Base-by-base conservation (phyloP, 2,329 filamentous ascomycete genomes). In the Penicillium palitans region DNA sequence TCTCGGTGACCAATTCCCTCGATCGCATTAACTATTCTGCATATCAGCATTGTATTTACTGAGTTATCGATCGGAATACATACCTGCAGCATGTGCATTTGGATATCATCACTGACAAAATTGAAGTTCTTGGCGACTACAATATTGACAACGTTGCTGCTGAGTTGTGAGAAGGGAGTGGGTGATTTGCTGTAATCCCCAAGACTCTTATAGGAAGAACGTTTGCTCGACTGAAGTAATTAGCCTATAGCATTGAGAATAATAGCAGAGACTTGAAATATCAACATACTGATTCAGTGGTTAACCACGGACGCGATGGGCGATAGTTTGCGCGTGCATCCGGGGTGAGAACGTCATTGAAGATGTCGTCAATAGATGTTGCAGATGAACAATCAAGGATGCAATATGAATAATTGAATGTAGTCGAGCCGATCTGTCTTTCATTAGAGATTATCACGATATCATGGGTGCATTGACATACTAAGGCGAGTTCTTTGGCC, bases 81-180 rank as follows among this genome's bases (percentile, higher is more conserved):
- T 68, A 84, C 81, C 75, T 88, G 84, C 6, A 88, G 73, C 25
- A 80, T 89, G 73, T 97, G 92, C 45, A 95, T 87, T 76, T 99
- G 95, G 12, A 98, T 87, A 54, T 85, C 83, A 37, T 85, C 81
- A n/a, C 84, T 83, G 0, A 91, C 89, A 52, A 79, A 78, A 71
- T 96, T 87, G 52, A 98, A 84, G 70, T 96, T 86, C 65, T 87
- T 89, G 2, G 90, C 90, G 52, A 99, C 83, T 24, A 98, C 81
- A 12, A 97, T 81, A 75, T 96, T 92, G 62, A 91, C 89, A 63
- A 96, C 90, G 53, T 81, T 80, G 49, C 77, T 78, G 40, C 56
- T 77, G 77, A 57, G 79, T 72, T 57, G 70, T 69, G 59, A 62
- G 57, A 70, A 73, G 39, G 69, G 65, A 12, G 61, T 40, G n/a